A percentile compares a stretch with the other conserved stretches of the same genome.
phyloP scores from a whole-genome alignment of 371 early-diverging fungal genomes.

The Apophysomyces elegans region DNA sequence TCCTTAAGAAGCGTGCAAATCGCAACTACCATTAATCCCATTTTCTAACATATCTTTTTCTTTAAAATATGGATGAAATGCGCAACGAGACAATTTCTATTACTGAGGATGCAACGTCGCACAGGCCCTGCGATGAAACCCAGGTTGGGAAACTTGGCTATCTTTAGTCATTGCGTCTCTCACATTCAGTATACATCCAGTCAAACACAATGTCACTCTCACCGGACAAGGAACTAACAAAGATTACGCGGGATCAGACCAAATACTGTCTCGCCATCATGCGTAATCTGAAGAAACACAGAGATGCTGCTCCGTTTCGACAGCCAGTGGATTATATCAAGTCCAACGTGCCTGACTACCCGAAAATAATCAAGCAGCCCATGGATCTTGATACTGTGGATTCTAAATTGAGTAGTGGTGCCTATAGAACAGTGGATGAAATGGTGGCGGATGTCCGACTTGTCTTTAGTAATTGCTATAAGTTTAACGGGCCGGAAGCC shows the following conservation, averaged over 20 bases:
- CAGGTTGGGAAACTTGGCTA: background rate
- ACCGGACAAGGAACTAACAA: slow-evolving; percentile 18
- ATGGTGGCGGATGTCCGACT: slow-evolving; percentile 80
- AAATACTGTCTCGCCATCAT: slow-evolving; percentile 81
- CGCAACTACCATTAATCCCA: background rate
- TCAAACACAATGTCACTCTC: background rate
- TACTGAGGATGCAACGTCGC: background rate
- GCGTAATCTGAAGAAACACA: slow-evolving; percentile 73
- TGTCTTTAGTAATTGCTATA: slow-evolving; percentile 87
- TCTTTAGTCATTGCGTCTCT: background rate
- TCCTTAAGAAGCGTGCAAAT: background rate
- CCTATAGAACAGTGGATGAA: slow-evolving; percentile 69
- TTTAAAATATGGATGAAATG: background rate
- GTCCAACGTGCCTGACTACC: slow-evolving; percentile 95
- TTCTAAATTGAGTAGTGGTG: slow-evolving; percentile 75
- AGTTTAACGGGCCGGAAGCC: slow-evolving; percentile 87
- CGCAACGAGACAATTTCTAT: background rate
- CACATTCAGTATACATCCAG: background rate
- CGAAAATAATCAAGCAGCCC: slow-evolving; percentile 89
- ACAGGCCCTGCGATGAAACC: background rate
- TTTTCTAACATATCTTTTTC: slow-evolving; percentile 4
- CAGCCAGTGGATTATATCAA: slow-evolving; percentile 94
- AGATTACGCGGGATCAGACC: slow-evolving; percentile 79
- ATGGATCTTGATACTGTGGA: slow-evolving; percentile 98
- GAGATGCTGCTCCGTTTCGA: slow-evolving; percentile 82